phyloP scores from a whole-genome alignment of 169 alveolate species.

The Babesia divergens region DNA sequence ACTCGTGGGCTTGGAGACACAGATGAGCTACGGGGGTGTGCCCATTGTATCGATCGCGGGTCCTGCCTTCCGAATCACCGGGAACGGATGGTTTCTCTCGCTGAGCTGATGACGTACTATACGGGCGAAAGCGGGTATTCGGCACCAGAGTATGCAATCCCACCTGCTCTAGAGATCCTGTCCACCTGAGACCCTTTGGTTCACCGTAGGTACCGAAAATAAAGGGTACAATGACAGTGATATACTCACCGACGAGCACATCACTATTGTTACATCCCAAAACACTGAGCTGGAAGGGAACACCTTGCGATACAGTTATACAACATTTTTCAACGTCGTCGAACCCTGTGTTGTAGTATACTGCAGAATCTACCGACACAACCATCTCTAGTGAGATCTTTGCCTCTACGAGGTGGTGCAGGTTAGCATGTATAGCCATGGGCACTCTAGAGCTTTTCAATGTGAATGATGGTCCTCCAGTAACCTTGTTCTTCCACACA shows the following conservation, averaged over 20 bases:
- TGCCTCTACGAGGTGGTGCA: constrained; percentile 26
- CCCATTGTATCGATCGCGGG: not conserved
- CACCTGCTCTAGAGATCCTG: constrained; percentile 42
- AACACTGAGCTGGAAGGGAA: constrained; percentile 10
- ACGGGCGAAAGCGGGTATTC: not conserved
- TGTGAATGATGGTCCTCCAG: constrained; percentile 1
- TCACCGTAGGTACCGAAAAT: not conserved
- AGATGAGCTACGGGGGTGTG: constrained; percentile 18
- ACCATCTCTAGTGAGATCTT: constrained; percentile 5
- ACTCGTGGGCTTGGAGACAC: not conserved
- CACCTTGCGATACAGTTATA: not conserved
- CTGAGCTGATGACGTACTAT: not conserved
- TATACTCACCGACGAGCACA: constrained; percentile 20
- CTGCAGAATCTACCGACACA: not conserved
- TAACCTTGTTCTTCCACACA: not conserved
- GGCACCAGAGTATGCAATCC: constrained; percentile 13
- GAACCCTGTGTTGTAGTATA: not conserved
- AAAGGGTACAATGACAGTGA: constrained; percentile 22
- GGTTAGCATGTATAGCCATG: constrained; percentile 3
- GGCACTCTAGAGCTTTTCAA: constrained; percentile 2
- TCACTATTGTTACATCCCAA: constrained; percentile 30
- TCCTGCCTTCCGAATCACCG: not conserved
- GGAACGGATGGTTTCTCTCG: not conserved
- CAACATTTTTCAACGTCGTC: not conserved
- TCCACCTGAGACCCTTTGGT: constrained; percentile 9